Conservation (phyloP, 805 yeast species). For the Aciculoconidium aculeatum region DNA sequence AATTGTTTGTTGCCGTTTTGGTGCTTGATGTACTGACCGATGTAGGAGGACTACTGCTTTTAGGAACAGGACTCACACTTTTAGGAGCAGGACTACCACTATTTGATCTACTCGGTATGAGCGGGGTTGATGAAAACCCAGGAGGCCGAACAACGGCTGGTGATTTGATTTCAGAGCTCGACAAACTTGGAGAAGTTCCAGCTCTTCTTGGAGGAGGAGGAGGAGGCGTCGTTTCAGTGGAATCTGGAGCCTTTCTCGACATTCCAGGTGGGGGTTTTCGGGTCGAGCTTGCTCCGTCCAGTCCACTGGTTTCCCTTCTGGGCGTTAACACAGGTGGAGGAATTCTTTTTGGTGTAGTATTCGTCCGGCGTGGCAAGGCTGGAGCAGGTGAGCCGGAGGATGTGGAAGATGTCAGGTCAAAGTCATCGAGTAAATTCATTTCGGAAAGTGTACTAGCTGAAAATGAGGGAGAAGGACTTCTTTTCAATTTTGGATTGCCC, state of each 20-base stretch:
- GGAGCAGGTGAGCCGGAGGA: too few relatives aligned
- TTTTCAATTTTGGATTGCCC: not conserved
- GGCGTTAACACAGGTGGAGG: constrained; percentile 28
- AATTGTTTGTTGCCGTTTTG: too few relatives aligned
- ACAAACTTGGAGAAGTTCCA: constrained; percentile 9
- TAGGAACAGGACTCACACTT: too few relatives aligned
- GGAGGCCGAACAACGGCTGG: too few relatives aligned
- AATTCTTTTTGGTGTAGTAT: constrained; percentile 19
- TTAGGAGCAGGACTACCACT: constrained; percentile 29
- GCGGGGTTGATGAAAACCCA: constrained; percentile 34
- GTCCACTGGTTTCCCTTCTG: too few relatives aligned
- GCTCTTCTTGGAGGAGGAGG: constrained; percentile 19
- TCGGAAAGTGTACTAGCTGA: constrained; percentile 27
- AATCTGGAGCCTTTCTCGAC: constrained; percentile 9
- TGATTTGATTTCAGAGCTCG: constrained; percentile 10
- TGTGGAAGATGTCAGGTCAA: too few relatives aligned
- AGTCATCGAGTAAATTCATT: constrained; percentile 26
- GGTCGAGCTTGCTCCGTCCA: constrained; percentile 9
- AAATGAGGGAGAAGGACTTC: too few relatives aligned
- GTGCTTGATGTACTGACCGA: too few relatives aligned
- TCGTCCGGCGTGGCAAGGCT: constrained; percentile 15
- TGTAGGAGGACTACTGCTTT: too few relatives aligned
- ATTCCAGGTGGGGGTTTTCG: too few relatives aligned
- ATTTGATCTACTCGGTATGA: constrained; percentile 31
- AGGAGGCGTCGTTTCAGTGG: constrained; percentile 5